Percentiles rank a stretch among this genome's conserved stretches.
Conservation (phyloP, 1,139 yeast species). For the Williopsis jadinii region DNA sequence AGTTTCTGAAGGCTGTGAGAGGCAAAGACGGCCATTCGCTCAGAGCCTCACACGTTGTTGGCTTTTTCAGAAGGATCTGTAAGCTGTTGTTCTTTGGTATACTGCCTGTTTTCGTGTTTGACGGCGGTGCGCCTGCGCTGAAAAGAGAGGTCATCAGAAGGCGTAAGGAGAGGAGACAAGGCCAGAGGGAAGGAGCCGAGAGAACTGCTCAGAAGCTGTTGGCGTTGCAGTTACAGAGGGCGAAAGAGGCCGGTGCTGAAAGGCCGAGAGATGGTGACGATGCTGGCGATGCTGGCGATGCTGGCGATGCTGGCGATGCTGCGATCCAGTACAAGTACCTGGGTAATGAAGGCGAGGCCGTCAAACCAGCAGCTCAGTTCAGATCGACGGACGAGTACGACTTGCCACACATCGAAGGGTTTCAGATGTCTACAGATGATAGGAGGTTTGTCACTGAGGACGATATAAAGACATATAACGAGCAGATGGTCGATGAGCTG, state of each 20-base stretch:
- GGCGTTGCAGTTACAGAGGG: constrained; percentile 63
- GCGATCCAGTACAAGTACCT: constrained; percentile 27
- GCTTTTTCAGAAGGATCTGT: constrained; percentile 91
- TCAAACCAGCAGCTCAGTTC: constrained; percentile 16
- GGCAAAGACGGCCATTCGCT: constrained; percentile 78
- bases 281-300: constrained; percentile 3
- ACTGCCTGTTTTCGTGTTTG: constrained; percentile 90
- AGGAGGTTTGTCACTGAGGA: constrained; percentile 72
- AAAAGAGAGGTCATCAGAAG: constrained; percentile 69
- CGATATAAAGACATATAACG: constrained; percentile 50
- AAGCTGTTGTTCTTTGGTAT: constrained; percentile 86
- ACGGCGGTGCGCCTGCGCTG: constrained; percentile 90
- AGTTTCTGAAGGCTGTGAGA: constrained; percentile 89
- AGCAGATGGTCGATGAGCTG: constrained; percentile 53
- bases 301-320: constrained; percentile 19
- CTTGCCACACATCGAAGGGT: constrained; percentile 59
- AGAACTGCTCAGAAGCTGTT: constrained; percentile 76
- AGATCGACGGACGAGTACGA: constrained; percentile 72
- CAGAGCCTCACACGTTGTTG: constrained; percentile 80
- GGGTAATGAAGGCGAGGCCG: constrained; percentile 35
- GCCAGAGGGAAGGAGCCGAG: constrained; percentile 60
- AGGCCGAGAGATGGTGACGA: constrained; percentile 1
- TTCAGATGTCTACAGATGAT: constrained; percentile 42
- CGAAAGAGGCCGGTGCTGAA: constrained; percentile 26
- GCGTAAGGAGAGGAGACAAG: constrained; percentile 68